A percentile compares a stretch with the other conserved stretches of the same genome.
phyloP scores from a whole-genome alignment of 768 basidiomycete species.

The Psilocybe azurescens region DNA sequence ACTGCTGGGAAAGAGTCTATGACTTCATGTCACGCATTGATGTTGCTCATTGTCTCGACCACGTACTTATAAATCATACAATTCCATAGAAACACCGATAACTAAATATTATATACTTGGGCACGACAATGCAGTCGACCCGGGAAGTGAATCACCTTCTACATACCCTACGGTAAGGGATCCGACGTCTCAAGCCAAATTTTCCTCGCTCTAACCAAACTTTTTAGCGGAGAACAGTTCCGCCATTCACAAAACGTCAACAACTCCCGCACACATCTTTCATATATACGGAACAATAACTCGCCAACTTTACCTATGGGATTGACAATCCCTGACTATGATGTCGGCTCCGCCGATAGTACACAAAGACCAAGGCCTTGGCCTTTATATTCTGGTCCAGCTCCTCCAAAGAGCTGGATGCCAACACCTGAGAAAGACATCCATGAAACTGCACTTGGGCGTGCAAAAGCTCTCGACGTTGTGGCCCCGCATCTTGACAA shows the following conservation, averaged over 20 bases:
- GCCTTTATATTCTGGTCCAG: constrained; percentile 48
- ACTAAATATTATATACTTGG: background rate
- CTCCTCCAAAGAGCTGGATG: constrained; percentile 65
- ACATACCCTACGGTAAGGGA: constrained; percentile 54
- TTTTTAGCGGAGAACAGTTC: constrained; percentile 71
- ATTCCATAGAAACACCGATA: background rate
- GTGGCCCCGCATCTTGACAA: constrained; percentile 42
- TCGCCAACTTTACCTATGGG: constrained; percentile 51
- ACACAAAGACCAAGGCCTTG: constrained; percentile 6
- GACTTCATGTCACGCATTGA: background rate
- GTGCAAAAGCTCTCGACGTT: constrained; percentile 59
- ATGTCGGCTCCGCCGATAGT: constrained; percentile 4
- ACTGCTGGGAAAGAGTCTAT: background rate
- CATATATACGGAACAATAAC: constrained; percentile 36
- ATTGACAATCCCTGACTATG: constrained; percentile 34
- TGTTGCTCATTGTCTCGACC: background rate
- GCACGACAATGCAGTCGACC: constrained; percentile 12
- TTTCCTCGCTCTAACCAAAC: background rate
- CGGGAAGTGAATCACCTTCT: constrained; percentile 48
- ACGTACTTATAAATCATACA: background rate
- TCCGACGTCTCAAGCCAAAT: background rate
- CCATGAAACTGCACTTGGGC: constrained; percentile 47
- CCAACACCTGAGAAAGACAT: constrained; percentile 33
- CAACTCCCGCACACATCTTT: constrained; percentile 38
- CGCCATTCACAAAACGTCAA: constrained; percentile 63